These are phyloP conservation scores for Fusarium papillatum DNA, from an alignment of 2,329 filamentous ascomycete species.

Conservation along the genomic window DNA sequence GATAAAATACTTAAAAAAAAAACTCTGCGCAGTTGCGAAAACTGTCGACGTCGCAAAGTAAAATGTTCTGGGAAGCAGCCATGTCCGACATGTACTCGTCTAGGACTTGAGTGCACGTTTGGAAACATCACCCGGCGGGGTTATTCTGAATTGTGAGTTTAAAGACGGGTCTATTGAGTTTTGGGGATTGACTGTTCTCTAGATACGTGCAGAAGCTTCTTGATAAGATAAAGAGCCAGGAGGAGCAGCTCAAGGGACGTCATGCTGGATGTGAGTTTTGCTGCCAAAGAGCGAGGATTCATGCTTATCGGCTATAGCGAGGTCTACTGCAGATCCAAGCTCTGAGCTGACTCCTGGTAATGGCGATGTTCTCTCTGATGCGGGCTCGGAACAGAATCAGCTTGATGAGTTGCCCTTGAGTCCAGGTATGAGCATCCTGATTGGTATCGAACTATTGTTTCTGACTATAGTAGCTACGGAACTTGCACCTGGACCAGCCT, in stretches of 20 bases:
- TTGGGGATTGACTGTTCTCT: neutral
- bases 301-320: neutral
- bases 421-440: neutral
- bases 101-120: conserved; percentile 42
- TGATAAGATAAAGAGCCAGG: conserved; percentile 34
- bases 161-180: neutral
- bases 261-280: neutral
- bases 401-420: conserved; percentile 2
- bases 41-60: conserved; percentile 44
- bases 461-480: conserved; percentile 13
- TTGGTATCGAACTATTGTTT: neutral
- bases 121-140: conserved; percentile 32
- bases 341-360: neutral
- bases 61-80: conserved; percentile 46
- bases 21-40: conserved; percentile 27
- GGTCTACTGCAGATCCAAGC: neutral
- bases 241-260: conserved; percentile 17
- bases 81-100: conserved; percentile 41
- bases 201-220: conserved; percentile 39
- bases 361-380: neutral
- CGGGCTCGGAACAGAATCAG: neutral
- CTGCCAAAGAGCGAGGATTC: too few species aligned
- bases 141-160: conserved; percentile 39
- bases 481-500: conserved; percentile 37
- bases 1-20: neutral